Percentiles rank a stretch among this genome's conserved stretches.
phyloP scores from a whole-genome alignment of 1,139 yeast genomes.

The Saccharomyces hybrid region DNA sequence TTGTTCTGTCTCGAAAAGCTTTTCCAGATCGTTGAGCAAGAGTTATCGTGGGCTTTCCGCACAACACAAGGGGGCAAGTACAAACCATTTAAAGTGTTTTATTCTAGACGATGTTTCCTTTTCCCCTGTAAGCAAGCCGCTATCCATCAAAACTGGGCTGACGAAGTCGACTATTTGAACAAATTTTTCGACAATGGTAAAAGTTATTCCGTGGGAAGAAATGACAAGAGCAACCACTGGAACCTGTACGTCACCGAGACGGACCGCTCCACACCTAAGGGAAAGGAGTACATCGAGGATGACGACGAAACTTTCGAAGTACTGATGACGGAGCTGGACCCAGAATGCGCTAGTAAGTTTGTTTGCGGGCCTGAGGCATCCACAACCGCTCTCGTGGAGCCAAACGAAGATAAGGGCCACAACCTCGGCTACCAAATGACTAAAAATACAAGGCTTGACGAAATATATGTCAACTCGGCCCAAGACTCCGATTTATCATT shows the following conservation, averaged over 20 bases:
- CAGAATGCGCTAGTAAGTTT: slow-evolving; percentile 52
- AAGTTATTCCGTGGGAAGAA: slow-evolving; percentile 76
- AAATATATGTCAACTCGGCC: slow-evolving; percentile 38
- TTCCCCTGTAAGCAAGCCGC: slow-evolving; percentile 80
- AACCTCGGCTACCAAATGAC: slow-evolving; percentile 64
- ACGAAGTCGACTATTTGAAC: slow-evolving; percentile 67
- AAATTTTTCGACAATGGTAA: slow-evolving; percentile 52
- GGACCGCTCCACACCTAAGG: slow-evolving; percentile 12
- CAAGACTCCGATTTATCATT: slow-evolving; percentile 25
- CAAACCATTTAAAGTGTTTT: slow-evolving; percentile 62
- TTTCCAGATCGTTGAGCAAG: slow-evolving; percentile 43
- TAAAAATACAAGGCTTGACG: slow-evolving; percentile 51
- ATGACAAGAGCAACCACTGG: slow-evolving; percentile 77
- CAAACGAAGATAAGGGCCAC: slow-evolving; percentile 69
- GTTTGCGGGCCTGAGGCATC: slow-evolving; percentile 49
- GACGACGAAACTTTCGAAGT: slow-evolving; percentile 79
- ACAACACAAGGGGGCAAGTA: slow-evolving; percentile 18
- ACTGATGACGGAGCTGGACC: slow-evolving; percentile 80
- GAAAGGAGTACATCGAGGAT: slow-evolving; percentile 11
- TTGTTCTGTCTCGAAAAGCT: slow-evolving; percentile 66
- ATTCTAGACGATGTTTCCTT: slow-evolving; percentile 88
- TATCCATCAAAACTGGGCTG: slow-evolving; percentile 80
- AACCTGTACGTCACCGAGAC: slow-evolving; percentile 66
- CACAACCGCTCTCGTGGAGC: slow-evolving; percentile 34
- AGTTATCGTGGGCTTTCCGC: slow-evolving; percentile 35